Percentiles rank a stretch among this genome's conserved stretches.
These are phyloP conservation scores for Phytophthora lateralis DNA, from an alignment of 352 stramenopile genomes.

Conservation along the genomic window DNA sequence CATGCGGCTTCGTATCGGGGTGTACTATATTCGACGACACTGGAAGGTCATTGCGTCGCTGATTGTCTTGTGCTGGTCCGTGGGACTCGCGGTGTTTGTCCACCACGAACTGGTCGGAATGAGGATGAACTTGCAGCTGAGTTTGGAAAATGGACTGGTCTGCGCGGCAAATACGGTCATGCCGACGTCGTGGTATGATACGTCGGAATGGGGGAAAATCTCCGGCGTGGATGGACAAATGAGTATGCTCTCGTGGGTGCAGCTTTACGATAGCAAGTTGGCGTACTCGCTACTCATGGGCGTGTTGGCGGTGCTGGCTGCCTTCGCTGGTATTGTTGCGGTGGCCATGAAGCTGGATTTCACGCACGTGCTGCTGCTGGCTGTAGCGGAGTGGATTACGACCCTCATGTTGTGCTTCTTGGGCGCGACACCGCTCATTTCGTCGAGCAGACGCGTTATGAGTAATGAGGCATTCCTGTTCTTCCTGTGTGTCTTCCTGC, in stretches of 20 bases:
- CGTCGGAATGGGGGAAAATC: constrained; percentile 40
- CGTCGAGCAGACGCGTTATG: constrained; percentile 50
- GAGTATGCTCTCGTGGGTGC: constrained; percentile 62
- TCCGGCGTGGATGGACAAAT: constrained; percentile 44
- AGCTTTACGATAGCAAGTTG: constrained; percentile 70
- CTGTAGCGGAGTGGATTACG: constrained; percentile 57
- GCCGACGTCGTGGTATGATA: constrained; percentile 50
- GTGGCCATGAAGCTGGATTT: constrained; percentile 83
- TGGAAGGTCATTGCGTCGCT: constrained; percentile 77
- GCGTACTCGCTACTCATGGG: constrained; percentile 69
- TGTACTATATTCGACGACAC: constrained; percentile 75
- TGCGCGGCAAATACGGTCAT: constrained; percentile 52
- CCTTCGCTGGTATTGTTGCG: constrained; percentile 69
- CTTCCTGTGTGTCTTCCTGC: constrained; percentile 66
- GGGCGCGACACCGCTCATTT: constrained; percentile 49
- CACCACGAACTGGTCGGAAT: constrained; percentile 57
- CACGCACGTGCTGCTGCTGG: constrained; percentile 65
- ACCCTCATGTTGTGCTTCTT: constrained; percentile 59
- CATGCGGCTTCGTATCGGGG: constrained; percentile 68
- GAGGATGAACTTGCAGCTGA: constrained; percentile 46
- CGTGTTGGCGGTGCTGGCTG: constrained; percentile 59
- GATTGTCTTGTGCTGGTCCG: constrained; percentile 71
- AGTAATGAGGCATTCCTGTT: constrained; percentile 66
- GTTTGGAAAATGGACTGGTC: constrained; percentile 42
- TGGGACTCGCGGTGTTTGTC: constrained; percentile 69